phyloP scores from a whole-genome alignment of 257 asterid species.

The Dorcoceras hygrometricum region DNA sequence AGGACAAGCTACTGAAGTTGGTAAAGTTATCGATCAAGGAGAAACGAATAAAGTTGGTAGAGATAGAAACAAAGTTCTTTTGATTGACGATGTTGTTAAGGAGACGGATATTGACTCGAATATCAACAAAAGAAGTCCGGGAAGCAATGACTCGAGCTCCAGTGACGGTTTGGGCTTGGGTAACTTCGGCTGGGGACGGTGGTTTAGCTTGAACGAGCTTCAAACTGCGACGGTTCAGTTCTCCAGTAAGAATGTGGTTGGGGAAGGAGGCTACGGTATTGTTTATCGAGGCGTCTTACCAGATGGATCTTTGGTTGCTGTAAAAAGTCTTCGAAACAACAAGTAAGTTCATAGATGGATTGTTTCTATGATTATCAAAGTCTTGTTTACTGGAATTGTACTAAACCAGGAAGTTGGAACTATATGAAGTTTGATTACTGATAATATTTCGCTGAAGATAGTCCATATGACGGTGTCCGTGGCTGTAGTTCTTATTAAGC shows the following conservation, averaged over 20 bases:
- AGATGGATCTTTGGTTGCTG: slow-evolving; percentile 27
- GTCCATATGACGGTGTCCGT: neutral
- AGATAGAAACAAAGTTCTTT: slow-evolving; percentile 40
- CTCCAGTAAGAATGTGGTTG: slow-evolving; percentile 25
- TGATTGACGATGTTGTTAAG: slow-evolving; percentile 39
- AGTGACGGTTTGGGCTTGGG: slow-evolving; percentile 33
- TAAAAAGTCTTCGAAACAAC: slow-evolving; percentile 25
- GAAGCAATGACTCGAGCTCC: slow-evolving; percentile 36
- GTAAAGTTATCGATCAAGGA: slow-evolving; percentile 2
- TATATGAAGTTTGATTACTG: neutral
- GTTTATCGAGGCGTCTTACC: slow-evolving; percentile 26
- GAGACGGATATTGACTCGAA: slow-evolving; percentile 37
- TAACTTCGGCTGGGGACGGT: slow-evolving; percentile 48
- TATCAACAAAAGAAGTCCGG: slow-evolving; percentile 49
- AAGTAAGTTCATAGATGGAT: slow-evolving; percentile 15
- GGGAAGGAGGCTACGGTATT: slow-evolving; percentile 30
- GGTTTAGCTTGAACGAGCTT: slow-evolving; percentile 26
- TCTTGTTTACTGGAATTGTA: neutral
- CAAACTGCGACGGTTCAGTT: slow-evolving; percentile 21
- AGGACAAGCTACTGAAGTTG: slow-evolving; percentile 20
- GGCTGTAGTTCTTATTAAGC: neutral
- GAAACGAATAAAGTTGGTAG: slow-evolving; percentile 15
- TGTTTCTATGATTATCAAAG: neutral
- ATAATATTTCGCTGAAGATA: neutral
- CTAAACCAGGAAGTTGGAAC: neutral